These are phyloP conservation scores for Heritiera littoralis DNA, from an alignment of 345 rosid species.

Conservation along the genomic window DNA sequence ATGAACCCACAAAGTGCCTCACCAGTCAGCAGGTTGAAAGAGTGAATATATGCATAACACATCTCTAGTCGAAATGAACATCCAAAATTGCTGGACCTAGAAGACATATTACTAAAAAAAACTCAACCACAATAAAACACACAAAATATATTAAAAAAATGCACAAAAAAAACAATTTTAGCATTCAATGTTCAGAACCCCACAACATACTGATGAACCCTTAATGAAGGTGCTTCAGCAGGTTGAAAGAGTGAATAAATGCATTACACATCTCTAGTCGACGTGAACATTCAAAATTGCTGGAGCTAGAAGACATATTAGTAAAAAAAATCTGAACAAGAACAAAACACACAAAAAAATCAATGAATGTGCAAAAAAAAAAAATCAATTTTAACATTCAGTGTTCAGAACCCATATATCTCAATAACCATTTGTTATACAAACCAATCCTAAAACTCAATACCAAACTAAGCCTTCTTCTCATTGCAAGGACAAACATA, in stretches of 20 bases:
- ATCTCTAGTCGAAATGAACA: not conserved
- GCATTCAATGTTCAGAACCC: not conserved
- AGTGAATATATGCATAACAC: not conserved
- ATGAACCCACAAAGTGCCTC: not conserved
- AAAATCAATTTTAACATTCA: not conserved
- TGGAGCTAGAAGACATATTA: not conserved
- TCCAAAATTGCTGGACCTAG: not conserved
- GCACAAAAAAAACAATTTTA: not conserved
- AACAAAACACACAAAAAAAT: not conserved
- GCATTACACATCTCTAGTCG: not conserved
- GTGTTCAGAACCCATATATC: not conserved
- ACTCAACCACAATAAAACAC: not conserved
- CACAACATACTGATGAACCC: constrained; percentile 5
- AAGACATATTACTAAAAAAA: not conserved
- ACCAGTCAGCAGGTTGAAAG: not conserved
- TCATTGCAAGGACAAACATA: not conserved
- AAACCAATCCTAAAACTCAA: not conserved
- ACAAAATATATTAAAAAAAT: no score
- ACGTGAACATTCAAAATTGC: not conserved
- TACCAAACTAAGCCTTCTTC: not conserved
- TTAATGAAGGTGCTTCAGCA: not conserved
- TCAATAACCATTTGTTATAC: not conserved
- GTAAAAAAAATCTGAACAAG: no score
- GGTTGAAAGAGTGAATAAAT: not conserved
- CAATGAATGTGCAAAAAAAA: no score